phyloP scores from a whole-genome alignment of 2,329 filamentous ascomycete genomes.

The Dryadomyces sulphureus region DNA sequence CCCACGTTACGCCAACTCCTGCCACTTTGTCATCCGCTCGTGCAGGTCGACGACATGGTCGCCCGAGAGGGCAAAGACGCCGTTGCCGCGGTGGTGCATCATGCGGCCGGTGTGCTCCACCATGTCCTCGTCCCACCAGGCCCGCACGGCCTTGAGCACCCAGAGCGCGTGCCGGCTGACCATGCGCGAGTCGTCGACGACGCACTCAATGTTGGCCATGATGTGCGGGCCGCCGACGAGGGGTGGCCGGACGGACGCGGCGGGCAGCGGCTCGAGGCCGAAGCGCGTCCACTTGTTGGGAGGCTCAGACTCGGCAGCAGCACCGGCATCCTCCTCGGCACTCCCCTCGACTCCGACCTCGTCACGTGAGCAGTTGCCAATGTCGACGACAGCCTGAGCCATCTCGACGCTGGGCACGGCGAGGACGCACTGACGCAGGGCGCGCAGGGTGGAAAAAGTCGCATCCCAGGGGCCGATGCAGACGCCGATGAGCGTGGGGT shows the following conservation, averaged over 20 bases:
- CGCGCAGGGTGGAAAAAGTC: slow-evolving; percentile 16
- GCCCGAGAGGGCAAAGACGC: slow-evolving; percentile 19
- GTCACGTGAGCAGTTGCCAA: slow-evolving; percentile 19
- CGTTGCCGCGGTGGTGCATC: slow-evolving; percentile 21
- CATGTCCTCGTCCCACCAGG: slow-evolving; percentile 17
- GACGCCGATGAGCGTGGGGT: slow-evolving; percentile 18
- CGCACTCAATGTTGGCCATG: slow-evolving; percentile 21
- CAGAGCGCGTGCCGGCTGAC: slow-evolving; percentile 20
- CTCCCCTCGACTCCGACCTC: slow-evolving; percentile 8
- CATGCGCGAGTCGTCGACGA: slow-evolving; percentile 19
- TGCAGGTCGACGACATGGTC: slow-evolving; percentile 17
- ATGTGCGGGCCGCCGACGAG: slow-evolving; percentile 17
- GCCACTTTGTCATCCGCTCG: slow-evolving; percentile 21
- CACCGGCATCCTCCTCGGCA: background rate
- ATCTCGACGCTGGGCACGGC: slow-evolving; percentile 9
- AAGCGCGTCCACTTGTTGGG: slow-evolving; percentile 18
- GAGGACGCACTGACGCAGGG: slow-evolving; percentile 19
- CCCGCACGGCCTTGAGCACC: slow-evolving; percentile 19
- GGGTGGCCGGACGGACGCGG: slow-evolving; percentile 16
- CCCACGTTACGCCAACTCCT: slow-evolving; percentile 14
- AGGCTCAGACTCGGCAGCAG: too few species aligned
- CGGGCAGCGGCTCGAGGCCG: slow-evolving; percentile 16
- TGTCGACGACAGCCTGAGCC: slow-evolving; percentile 16
- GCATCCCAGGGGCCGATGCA: slow-evolving; percentile 20
- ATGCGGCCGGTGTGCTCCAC: slow-evolving; percentile 16